Conservation (phyloP, 495 filamentous ascomycete species). For the Penicillium verhagenii region DNA sequence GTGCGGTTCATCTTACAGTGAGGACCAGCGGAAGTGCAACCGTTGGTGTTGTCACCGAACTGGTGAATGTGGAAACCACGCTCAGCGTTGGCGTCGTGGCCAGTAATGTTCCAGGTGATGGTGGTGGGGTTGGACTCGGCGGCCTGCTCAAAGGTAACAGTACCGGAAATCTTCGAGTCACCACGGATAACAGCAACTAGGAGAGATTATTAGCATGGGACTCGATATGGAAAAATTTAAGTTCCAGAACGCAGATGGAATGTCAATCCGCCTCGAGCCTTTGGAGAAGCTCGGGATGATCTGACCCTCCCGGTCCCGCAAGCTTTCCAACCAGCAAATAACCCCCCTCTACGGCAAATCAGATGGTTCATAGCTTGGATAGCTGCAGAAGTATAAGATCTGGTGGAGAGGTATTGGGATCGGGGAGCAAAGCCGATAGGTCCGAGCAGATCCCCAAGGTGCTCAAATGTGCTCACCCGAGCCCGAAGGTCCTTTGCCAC, state of each 20-base stretch:
- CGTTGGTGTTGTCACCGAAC: constrained; percentile 99
- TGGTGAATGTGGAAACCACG: constrained; percentile 97
- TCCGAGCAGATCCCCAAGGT: constrained; percentile 38
- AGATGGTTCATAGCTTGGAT: not conserved
- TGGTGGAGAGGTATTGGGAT: constrained; percentile 3
- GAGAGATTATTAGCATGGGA: not conserved
- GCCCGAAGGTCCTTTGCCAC: constrained; percentile 41
- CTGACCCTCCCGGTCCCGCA: not conserved
- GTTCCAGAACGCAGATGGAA: constrained; percentile 14
- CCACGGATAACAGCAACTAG: constrained; percentile 93
- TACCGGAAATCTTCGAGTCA: constrained; percentile 89
- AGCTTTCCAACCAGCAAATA: constrained; percentile 9
- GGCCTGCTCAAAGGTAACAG: constrained; percentile 91
- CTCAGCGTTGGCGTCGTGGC: constrained; percentile 91
- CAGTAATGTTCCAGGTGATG: constrained; percentile 87
- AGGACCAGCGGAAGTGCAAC: constrained; percentile 95
- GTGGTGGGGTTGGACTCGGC: constrained; percentile 77
- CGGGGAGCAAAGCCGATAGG: constrained; percentile 36
- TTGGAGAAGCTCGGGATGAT: not conserved
- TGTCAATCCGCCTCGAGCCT: not conserved
- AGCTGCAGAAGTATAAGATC: not conserved
- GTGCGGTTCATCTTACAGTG: constrained; percentile 66
- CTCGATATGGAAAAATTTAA: not conserved
- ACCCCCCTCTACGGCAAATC: not conserved
- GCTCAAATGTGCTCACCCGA: constrained; percentile 56